Conservation (phyloP, 1,284 basidiomycete species). For the Ganoderma multipileum region DNA sequence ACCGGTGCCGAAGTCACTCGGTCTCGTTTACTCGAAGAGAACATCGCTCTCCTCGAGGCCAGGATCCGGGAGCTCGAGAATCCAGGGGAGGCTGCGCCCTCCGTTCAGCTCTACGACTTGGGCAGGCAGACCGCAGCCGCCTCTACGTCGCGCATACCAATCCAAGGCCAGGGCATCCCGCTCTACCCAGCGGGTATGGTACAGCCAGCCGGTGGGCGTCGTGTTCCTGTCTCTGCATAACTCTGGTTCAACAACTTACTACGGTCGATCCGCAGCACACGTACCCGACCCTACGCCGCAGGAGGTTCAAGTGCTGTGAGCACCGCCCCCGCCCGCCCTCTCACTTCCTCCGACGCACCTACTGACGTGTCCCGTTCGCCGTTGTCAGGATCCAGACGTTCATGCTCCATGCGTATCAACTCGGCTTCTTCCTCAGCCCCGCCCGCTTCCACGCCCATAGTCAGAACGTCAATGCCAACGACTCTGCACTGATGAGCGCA, state of each 20-base stretch:
- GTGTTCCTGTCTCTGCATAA: not conserved
- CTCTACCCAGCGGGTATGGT: slow-evolving; percentile 8
- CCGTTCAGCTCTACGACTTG: slow-evolving; percentile 32
- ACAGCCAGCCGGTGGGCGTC: slow-evolving; percentile 17
- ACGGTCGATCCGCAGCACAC: slow-evolving; percentile 6
- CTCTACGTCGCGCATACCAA: not conserved
- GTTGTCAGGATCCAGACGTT: slow-evolving; percentile 40
- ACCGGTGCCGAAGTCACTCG: slow-evolving; percentile 36
- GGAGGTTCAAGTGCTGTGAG: slow-evolving; percentile 21
- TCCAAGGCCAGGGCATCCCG: slow-evolving; percentile 5
- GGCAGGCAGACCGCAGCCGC: slow-evolving; percentile 10
- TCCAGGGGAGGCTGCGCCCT: slow-evolving; percentile 29
- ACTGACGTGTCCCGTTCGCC: slow-evolving; percentile 1
- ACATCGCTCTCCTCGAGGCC: slow-evolving; percentile 39
- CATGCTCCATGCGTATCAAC: slow-evolving; percentile 43
- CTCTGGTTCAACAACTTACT: not conserved
- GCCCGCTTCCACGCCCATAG: slow-evolving; percentile 36
- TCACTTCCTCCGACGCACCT: not conserved
- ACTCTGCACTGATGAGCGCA: slow-evolving; percentile 24
- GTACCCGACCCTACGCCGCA: slow-evolving; percentile 16
- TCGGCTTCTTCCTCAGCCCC: slow-evolving; percentile 49
- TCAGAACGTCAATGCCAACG: slow-evolving; percentile 3
- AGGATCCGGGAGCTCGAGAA: slow-evolving; percentile 40
- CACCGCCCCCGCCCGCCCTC: not conserved
- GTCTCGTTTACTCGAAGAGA: slow-evolving; percentile 40